Base-by-base conservation (phyloP, 495 filamentous ascomycete genomes). In the Lasiosphaeriaceae sp. region DNA sequence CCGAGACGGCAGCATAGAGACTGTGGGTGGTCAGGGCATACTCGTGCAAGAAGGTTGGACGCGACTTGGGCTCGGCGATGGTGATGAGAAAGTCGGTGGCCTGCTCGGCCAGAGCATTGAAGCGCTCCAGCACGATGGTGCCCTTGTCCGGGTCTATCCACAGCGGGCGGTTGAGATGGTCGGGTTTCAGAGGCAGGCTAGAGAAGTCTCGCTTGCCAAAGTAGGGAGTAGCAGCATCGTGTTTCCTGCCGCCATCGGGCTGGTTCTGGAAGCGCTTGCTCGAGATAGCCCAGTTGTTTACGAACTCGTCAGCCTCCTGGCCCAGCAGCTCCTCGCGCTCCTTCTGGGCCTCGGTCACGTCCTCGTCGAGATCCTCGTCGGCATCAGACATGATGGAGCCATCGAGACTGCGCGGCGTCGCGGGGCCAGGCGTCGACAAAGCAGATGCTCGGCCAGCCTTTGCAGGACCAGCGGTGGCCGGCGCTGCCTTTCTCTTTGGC, bases 81-180 rank as follows among this genome's bases (percentile, higher is more conserved):
- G 92, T 96, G 50, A 93, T 95, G 54, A 98, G 77, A 71, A 98
- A 97, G 68, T 96, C 91, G 61, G 96, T 90, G 2, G 91, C 94
- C 65, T 92, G 86, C 34, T 85, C 78, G 20, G 92, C 88, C 41
- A 92, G 73, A 1, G 92, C 89, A 31, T 86, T 91, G 76, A 97
- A 97, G 59, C 90, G 95, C 78, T 99, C 94, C n/a, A 97, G 79
- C 22, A 94, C 90, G 67, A 99, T 92, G 57, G 85, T 84, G 45
- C 89, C 91, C 64, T 86, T 88, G 21, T 78, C 65, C 1, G 90
- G 90, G 71, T 97, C 90, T 62, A 98, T 92, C 88, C 90, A 97
- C 47, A 98, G 76, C 21, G 94, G 94, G 12, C 94, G 86, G 60
- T 88, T 88, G 45, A 83, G 83, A 77, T 96, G 92, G 69, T 97